Base-by-base conservation (phyloP, 495 filamentous ascomycete genomes). In the Xylaria scruposa region DNA sequence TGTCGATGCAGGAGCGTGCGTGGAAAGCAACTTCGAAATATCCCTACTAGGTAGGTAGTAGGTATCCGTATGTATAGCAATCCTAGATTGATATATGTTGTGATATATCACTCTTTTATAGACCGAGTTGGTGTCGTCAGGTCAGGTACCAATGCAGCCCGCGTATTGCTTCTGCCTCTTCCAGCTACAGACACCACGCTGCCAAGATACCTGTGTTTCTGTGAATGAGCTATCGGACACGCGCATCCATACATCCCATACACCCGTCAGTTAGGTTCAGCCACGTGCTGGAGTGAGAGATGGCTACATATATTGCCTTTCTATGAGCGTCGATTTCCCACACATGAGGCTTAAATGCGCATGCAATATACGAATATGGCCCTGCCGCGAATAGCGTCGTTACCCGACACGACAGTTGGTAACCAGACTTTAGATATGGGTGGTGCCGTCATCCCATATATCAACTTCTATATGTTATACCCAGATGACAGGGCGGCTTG, bases 131-230 rank as follows among this genome's bases (percentile, higher is more conserved):
- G 24, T 38, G 58, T 60, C n/a, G 58, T 38, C 58, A 38, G 33
- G 58, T 66, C 46, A 66, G 63, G 63, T 66, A 66, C 63, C 63
- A 66, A 66, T 66, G 63, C 63, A 51, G 42, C 63, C 62, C 24
- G 24, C 31, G 38, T 46, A 38, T 9, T 19, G 44, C 44, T 29
- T 26, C 26, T 33, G 19, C 29, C 13, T 3, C n/a, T 33, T 17
- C 21, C 19, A 63, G 61, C 38, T 42, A 61, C 59, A 17, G 29
- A n/a, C 51, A 29, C 51, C 13, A 19, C 21, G 13, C 2, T 51
- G 2, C n/a, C 21, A 54, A 54, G 24, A 10, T 24, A 26, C 17
- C 53, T 29, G 31, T 40, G 3, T 44, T 36, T 49, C 44, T 17
- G 26, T 56, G 53, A 66, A 66, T 29, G 17, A 10, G 38, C 17